phyloP scores from a whole-genome alignment of 768 basidiomycete genomes.

The Rhizopogon vulgaris region DNA sequence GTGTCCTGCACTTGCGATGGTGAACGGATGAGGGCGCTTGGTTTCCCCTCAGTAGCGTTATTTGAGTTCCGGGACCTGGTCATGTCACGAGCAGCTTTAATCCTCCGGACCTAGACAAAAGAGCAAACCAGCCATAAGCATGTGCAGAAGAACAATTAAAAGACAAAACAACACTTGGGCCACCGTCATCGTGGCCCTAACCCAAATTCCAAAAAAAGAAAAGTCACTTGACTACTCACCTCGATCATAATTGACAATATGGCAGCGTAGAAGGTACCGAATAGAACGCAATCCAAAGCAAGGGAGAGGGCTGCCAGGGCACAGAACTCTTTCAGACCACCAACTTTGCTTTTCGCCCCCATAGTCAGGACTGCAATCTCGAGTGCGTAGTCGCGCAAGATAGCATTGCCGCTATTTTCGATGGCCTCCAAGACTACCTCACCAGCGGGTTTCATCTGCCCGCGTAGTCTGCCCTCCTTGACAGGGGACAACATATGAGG shows the following conservation, averaged over 20 bases:
- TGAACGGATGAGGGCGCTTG: constrained; percentile 23
- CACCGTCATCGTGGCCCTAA: constrained; percentile 9
- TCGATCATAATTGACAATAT: constrained; percentile 96
- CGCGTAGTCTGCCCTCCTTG: constrained; percentile 32
- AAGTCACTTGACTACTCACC: constrained; percentile 37
- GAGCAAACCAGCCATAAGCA: constrained; percentile 6
- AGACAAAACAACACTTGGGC: too few relatives aligned
- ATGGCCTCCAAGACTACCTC: constrained; percentile 84
- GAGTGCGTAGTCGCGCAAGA: constrained; percentile 88
- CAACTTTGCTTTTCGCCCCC: constrained; percentile 82
- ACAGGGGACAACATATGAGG: constrained; percentile 49
- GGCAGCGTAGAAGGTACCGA: constrained; percentile 86
- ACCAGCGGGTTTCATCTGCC: constrained; percentile 66
- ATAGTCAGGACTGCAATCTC: constrained; percentile 87
- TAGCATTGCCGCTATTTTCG: constrained; percentile 68
- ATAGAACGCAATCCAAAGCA: constrained; percentile 77
- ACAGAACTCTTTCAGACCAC: constrained; percentile 90
- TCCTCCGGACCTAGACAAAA: constrained; percentile 55
- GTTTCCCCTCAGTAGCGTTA: constrained; percentile 24
- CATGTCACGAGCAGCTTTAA: constrained; percentile 54
- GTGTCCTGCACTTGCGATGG: constrained; percentile 13
- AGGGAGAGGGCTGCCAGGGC: constrained; percentile 89
- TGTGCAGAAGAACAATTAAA: constrained; percentile 2
- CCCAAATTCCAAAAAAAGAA: not conserved
- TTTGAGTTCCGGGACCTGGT: constrained; percentile 29